Evolutionary conservation across 306 rosid genomes (phyloP), one percentile per base, ranked within the genome.

Genomic region (Sesbania bispinosa): DNA sequence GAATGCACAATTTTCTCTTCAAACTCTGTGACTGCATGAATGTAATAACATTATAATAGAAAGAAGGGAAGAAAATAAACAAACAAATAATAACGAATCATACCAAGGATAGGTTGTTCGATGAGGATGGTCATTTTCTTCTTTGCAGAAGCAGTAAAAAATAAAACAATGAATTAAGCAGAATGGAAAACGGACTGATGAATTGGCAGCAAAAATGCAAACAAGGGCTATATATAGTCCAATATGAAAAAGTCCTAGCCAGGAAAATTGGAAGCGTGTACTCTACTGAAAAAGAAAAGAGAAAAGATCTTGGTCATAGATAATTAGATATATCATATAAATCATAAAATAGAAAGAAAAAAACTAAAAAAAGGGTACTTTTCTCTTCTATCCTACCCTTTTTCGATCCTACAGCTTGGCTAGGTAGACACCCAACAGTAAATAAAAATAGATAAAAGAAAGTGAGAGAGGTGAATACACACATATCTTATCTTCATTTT

Each of bases 91-190:
- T 58, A 7, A 26, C 0, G 0, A 27, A 32, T 36, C 14, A 27
- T 75, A 87, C 89, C 92, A 47, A 63, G 58, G 10, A 29, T 63
- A 1, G 79, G 80, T 18, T 87, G 84, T 38, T 77, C 92, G 23
- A 80, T 16, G 69, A 78, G 81, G 73, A 87, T 80, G 4, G 86
- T 82, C 92, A 87, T 80, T 71, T 47, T 46, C n/a, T 32, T 27
- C 21, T 30, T 35, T 16, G 0, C n/a, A 30, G 13, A 13, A 50
- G 54, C 3, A 50, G 42, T 27, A 18, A 1, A 16, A 27, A 1
- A 52, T 19, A 15, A 30, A 55, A 36, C 23, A 11, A 19, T n/a
- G n/a, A n/a, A n/a, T n/a, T n/a, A 51, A 2, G 9, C 19, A 23
- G 2, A 15, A 6, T 48, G 41, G 5, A 33, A 15, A 30, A 29